Evolutionary conservation across 192 early-diverging fungal genomes (phyloP).

Genomic region (Entomortierella lignicola): DNA sequence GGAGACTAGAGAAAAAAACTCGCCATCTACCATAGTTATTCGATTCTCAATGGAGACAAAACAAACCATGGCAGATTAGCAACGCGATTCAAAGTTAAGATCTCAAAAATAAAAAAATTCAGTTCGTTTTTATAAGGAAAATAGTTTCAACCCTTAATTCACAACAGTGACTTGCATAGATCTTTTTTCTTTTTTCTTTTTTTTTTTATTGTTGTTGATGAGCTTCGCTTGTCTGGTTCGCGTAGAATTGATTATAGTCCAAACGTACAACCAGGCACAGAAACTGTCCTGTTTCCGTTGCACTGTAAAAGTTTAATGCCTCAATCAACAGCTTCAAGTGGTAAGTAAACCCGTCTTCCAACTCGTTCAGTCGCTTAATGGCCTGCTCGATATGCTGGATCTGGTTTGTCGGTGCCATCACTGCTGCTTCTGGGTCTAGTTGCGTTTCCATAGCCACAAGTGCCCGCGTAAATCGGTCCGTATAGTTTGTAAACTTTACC

Average conservation of each 20-base stretch:
- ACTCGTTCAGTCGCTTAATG: constrained; percentile 57
- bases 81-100: constrained; percentile 42
- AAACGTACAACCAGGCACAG: constrained; percentile 71
- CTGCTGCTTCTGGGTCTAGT: constrained; percentile 34
- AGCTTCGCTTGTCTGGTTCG: constrained; percentile 49
- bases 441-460: constrained; percentile 55
- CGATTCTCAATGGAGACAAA: constrained; percentile 33
- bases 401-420: constrained; percentile 49
- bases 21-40: constrained; percentile 6
- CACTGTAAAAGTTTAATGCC: constrained; percentile 82
- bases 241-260: constrained; percentile 84
- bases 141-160: too few relatives aligned
- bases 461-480: constrained; percentile 63
- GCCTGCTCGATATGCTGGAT: constrained; percentile 55
- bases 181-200: too few relatives aligned
- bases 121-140: too few relatives aligned
- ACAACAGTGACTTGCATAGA: too few relatives aligned
- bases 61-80: constrained; percentile 18
- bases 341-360: constrained; percentile 71
- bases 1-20: constrained; percentile 44
- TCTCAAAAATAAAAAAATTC: too few relatives aligned
- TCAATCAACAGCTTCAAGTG: constrained; percentile 81
- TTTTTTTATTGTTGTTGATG: background rate
- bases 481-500: constrained; percentile 67
- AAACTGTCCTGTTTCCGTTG: constrained; percentile 73